Evolutionary conservation across 192 early-diverging fungal species (phyloP).

Genomic region (Obelidium mucronatum): DNA sequence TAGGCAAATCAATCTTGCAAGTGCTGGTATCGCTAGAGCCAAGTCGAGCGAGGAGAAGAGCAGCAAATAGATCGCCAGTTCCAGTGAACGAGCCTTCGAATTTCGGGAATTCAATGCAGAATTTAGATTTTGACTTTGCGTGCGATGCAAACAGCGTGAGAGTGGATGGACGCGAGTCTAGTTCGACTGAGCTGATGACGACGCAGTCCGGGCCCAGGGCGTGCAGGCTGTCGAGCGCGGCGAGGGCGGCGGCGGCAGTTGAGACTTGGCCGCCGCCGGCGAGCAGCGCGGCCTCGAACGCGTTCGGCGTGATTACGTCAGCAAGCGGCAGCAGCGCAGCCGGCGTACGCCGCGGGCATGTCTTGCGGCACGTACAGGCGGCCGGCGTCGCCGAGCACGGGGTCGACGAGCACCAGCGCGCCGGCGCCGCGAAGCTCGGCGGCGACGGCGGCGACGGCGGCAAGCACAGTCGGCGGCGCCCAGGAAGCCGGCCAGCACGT

Average conservation of each 20-base stretch:
- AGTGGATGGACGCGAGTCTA: neutral
- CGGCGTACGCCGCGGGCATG: slow-evolving; percentile 91
- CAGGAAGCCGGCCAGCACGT: slow-evolving; percentile 80
- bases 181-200: slow-evolving; percentile 78
- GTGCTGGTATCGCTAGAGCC: slow-evolving; percentile 25
- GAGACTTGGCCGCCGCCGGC: slow-evolving; percentile 62
- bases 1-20: slow-evolving; percentile 21
- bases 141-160: slow-evolving; percentile 57
- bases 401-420: slow-evolving; percentile 37
- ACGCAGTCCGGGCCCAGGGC: slow-evolving; percentile 68
- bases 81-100: slow-evolving; percentile 85
- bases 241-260: slow-evolving; percentile 54
- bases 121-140: slow-evolving; percentile 45
- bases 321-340: slow-evolving; percentile 77
- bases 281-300: slow-evolving; percentile 86
- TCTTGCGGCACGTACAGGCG: slow-evolving; percentile 47
- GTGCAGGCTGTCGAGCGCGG: slow-evolving; percentile 72
- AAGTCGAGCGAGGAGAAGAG: slow-evolving; percentile 71
- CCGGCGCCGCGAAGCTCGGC: neutral
- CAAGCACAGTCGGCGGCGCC: slow-evolving; percentile 63
- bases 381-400: too few species aligned
- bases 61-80: slow-evolving; percentile 91
- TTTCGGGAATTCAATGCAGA: slow-evolving; percentile 78
- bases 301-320: slow-evolving; percentile 88
- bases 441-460: slow-evolving; percentile 31